These are phyloP conservation scores for Fusarium floridanum DNA, from an alignment of 2,329 filamentous ascomycete species.

Conservation along the genomic window DNA sequence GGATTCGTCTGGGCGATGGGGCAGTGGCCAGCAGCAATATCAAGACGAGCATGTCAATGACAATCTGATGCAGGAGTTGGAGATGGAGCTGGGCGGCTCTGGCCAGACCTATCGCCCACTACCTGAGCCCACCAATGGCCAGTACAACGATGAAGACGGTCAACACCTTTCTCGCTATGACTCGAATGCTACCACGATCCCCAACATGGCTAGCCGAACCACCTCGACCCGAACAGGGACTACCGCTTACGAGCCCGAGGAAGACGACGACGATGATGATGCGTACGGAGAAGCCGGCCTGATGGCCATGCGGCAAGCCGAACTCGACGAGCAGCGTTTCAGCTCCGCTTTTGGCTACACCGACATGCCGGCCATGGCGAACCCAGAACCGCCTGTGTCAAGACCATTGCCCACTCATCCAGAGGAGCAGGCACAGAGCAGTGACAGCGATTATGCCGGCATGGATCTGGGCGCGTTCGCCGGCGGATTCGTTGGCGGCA, in stretches of 20 bases:
- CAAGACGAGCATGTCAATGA: slow-evolving; percentile 60
- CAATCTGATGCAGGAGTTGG: slow-evolving; percentile 69
- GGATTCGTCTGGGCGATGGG: slow-evolving; percentile 55
- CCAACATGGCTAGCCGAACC: slow-evolving; percentile 40
- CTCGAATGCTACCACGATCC: slow-evolving; percentile 62
- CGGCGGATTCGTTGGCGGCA: slow-evolving; percentile 73
- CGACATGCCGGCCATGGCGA: slow-evolving; percentile 49
- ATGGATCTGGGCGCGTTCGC: slow-evolving; percentile 81
- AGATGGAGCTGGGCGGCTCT: slow-evolving; percentile 62
- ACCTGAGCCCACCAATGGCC: slow-evolving; percentile 59
- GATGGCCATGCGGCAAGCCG: slow-evolving; percentile 85
- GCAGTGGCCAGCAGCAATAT: slow-evolving; percentile 51
- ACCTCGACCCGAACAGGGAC: slow-evolving; percentile 37
- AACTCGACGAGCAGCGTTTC: slow-evolving; percentile 76
- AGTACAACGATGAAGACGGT: slow-evolving; percentile 59
- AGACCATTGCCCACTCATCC: slow-evolving; percentile 60
- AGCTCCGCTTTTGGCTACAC: slow-evolving; percentile 50
- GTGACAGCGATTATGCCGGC: slow-evolving; percentile 78
- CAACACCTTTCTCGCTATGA: slow-evolving; percentile 63
- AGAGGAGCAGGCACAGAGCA: slow-evolving; percentile 64
- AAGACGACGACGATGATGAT: slow-evolving; percentile 81
- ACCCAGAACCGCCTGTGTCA: slow-evolving; percentile 38
- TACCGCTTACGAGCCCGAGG: slow-evolving; percentile 44
- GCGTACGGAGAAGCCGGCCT: slow-evolving; percentile 88
- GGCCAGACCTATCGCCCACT: slow-evolving; percentile 53